Base-by-base conservation (phyloP, 2,329 filamentous ascomycete species). In the Neofusicoccum parvum region DNA sequence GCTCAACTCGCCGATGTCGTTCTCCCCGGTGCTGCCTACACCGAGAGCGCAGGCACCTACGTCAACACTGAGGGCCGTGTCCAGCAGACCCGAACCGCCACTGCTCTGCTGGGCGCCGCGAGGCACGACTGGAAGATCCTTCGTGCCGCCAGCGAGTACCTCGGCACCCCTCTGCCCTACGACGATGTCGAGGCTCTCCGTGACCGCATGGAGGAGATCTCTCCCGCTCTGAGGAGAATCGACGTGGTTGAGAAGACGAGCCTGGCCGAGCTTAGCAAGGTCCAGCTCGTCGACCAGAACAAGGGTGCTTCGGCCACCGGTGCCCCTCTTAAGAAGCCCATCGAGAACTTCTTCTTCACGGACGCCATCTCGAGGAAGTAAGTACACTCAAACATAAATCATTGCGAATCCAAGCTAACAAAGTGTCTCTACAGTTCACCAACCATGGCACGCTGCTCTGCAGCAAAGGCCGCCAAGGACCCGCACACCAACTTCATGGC, bases 101-200 rank as follows among this genome's bases (percentile, higher is more conserved):
- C 93, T 43, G 91, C 91, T 51, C 85, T 97, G 70, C 92, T 93
- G 27, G 95, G 95, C 67, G 95, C 93, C 62, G 88, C 94, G 65
- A 88, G 95, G 75, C 94, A 95, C 69, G 95, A 99, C 82, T 99
- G 95, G 95, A 99, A 98, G 88, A 98, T 99, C 74, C 89, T 99
- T 72, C 92, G 95, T 69, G 95, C 95, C 17, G 88, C 87, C 65
- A 95, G 91, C 75, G 95, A 98, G 81, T 97, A 96, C 82, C 85
- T 99, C 15, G 92, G 91, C 67, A 88, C 85, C 34, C 90, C 94
- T 70, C 87, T 99, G 62, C 92, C 93, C 23, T 99, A 98, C 75
- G 94, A 99, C 73, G 93, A 98, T 75, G 87, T 99, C 59, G 91
- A 95, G 70, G 86, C 88, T 73, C 86, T 99, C 62, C 88, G 95